Evolutionary conservation across 352 stramenopile genomes (phyloP).

Genomic region (Phytophthora gonapodyides): DNA sequence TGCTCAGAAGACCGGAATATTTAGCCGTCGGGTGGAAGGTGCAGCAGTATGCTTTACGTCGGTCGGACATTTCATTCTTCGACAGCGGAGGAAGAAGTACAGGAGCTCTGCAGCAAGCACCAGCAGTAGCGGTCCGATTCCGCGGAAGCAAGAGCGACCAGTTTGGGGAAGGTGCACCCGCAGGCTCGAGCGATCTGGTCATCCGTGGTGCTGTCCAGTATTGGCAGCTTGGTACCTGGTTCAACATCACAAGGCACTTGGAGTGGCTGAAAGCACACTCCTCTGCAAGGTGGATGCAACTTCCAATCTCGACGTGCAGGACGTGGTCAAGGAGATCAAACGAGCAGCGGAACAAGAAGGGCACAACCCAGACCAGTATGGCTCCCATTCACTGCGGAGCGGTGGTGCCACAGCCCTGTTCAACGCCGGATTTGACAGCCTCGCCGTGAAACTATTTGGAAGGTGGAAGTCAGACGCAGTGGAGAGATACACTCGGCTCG

Average conservation of each 20-base stretch:
- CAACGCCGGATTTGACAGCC: constrained; percentile 5
- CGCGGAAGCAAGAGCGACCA: constrained; percentile 13
- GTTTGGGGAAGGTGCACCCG: constrained; percentile 6
- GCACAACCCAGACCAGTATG: constrained; percentile 2
- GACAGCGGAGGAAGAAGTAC: neutral
- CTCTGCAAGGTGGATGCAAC: constrained; percentile 7
- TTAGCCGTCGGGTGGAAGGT: neutral
- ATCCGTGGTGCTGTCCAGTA: constrained; percentile 9
- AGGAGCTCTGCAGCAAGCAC: neutral
- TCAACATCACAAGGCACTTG: constrained; percentile 1
- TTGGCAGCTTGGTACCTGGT: constrained; percentile 8
- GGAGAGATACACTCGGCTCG: constrained; percentile 7
- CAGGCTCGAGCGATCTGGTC: neutral
- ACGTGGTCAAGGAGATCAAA: constrained; percentile 3
- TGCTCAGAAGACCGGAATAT: constrained; percentile 3
- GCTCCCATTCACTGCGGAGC: constrained; percentile 12
- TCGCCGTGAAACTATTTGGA: constrained; percentile 6
- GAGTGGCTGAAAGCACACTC: neutral
- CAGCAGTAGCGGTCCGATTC: neutral
- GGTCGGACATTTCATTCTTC: constrained; percentile 6
- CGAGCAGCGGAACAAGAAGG: neutral
- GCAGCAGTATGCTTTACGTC: constrained; percentile 2
- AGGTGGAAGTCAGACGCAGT: neutral
- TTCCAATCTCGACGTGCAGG: constrained; percentile 4
- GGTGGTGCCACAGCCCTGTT: constrained; percentile 11